phyloP scores from a whole-genome alignment of 176 grass and related monocot genomes.

The Rhipidocladum racemiflorum region DNA sequence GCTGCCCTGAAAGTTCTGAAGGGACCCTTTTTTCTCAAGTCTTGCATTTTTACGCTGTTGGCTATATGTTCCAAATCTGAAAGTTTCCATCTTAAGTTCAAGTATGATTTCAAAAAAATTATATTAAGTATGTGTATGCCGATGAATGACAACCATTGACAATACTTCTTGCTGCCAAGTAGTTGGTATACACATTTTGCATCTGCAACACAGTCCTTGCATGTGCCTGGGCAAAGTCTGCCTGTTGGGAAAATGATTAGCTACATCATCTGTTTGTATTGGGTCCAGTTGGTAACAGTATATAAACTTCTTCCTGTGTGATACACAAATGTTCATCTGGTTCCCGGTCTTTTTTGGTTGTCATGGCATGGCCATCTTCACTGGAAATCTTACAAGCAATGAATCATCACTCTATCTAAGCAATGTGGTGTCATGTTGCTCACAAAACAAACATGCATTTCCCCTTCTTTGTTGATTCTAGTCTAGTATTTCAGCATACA shows the following conservation, averaged over 20 bases:
- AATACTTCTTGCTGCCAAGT: neutral
- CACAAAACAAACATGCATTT: neutral
- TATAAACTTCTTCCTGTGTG: neutral
- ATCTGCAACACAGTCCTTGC: neutral
- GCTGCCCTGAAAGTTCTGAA: neutral
- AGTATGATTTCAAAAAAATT: neutral
- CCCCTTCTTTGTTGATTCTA: conserved; percentile 24
- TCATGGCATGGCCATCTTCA: neutral
- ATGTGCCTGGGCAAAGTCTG: neutral
- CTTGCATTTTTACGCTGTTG: neutral
- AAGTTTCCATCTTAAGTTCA: neutral
- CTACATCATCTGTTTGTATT: neutral
- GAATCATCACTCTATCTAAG: conserved; percentile 32
- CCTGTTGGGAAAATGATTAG: neutral
- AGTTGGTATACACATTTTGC: neutral
- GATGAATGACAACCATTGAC: neutral
- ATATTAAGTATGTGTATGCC: neutral
- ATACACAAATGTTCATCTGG: neutral
- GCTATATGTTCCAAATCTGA: neutral
- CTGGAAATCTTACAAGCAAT: conserved; percentile 29
- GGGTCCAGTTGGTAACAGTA: neutral
- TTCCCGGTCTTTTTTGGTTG: neutral
- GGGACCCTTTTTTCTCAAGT: neutral
- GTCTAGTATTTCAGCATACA: conserved; percentile 30
- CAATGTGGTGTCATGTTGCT: conserved; percentile 23